Base-by-base conservation (phyloP, 495 filamentous ascomycete species). In the Jackrogersella minutella region DNA sequence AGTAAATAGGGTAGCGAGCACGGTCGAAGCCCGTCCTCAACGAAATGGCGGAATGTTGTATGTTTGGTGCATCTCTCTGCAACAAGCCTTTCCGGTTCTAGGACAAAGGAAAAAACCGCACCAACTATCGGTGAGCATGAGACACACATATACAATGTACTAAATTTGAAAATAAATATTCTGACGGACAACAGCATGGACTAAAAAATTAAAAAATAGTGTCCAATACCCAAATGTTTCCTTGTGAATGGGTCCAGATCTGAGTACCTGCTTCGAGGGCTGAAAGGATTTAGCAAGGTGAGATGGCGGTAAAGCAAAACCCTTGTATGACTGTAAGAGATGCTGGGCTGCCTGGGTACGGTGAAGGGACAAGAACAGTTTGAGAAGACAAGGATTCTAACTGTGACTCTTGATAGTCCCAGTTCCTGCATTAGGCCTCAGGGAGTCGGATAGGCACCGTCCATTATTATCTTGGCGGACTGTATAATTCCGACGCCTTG, bases 51-150 rank as follows among this genome's bases (percentile, higher is more conserved):
- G 72, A 74, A 69, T 65, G 57, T 47, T 37, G 62, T 68, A 59
- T 66, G 66, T 74, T 70, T 65, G 69, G 70, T 61, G 56, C 69
- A 62, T 68, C 49, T 66, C 60, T 59, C 66, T 73, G 72, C 72
- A 73, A 69, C 70, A 53, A 74, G 72, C 72, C 70, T 74, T 69
- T 74, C 72, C 70, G 70, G 64, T 66, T 69, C 63, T 69, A 70
- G 72, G 72, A 70, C 66, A 73, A 71, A 73, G 70, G 59, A 57
- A 66, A 66, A 67, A 44, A 71, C 64, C 52, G 66, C 61, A 67
- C 70, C 58, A 74, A 74, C 66, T 74, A 74, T 74, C 72, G 72
- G 72, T 74, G 72, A 74, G 72, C 62, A 71, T 74, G 64, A 74
- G 72, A 74, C 72, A 74, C 72, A 74, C 70, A 69, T 73, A 70